Conservation (phyloP, 2,329 filamentous ascomycete species). For the Colletotrichum plurivorum region DNA sequence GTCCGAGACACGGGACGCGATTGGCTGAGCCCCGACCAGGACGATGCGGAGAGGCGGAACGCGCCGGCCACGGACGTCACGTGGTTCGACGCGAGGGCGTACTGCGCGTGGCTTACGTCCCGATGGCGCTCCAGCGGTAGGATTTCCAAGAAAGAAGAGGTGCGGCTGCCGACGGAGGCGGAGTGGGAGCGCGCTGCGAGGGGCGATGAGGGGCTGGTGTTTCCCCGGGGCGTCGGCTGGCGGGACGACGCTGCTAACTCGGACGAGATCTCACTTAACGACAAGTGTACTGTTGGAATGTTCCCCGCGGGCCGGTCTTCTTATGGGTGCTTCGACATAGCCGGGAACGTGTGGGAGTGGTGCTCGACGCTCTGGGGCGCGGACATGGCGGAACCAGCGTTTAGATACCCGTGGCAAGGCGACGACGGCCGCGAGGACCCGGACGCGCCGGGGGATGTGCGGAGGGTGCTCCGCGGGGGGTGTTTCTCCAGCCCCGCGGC, state of each 20-base stretch:
- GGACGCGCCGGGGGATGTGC: background rate
- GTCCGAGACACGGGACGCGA: conserved; percentile 8
- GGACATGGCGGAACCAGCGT: conserved; percentile 18
- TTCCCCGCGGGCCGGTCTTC: conserved; percentile 21
- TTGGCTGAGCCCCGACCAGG: conserved; percentile 9
- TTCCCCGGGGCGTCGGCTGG: conserved; percentile 14
- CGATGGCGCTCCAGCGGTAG: background rate
- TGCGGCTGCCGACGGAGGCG: conserved; percentile 18
- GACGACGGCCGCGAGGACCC: conserved; percentile 3
- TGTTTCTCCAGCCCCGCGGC: conserved; percentile 20
- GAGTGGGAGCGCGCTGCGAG: conserved; percentile 25
- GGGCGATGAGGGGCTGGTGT: background rate
- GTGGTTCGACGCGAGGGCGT: conserved; percentile 18
- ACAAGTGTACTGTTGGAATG: conserved; percentile 11
- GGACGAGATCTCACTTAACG: conserved; percentile 10
- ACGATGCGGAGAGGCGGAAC: conserved; percentile 3
- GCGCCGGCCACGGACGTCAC: conserved; percentile 30
- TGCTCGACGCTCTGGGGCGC: conserved; percentile 32
- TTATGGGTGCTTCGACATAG: conserved; percentile 19
- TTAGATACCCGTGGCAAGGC: conserved; percentile 13
- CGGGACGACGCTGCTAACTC: background rate
- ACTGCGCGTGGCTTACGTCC: conserved; percentile 21
- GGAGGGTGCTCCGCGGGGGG: conserved; percentile 1
- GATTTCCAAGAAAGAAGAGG: background rate
- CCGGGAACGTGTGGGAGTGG: conserved; percentile 30